These are phyloP conservation scores for Linderniella brevidens DNA, from an alignment of 257 asterid genomes.

Conservation along the genomic window DNA sequence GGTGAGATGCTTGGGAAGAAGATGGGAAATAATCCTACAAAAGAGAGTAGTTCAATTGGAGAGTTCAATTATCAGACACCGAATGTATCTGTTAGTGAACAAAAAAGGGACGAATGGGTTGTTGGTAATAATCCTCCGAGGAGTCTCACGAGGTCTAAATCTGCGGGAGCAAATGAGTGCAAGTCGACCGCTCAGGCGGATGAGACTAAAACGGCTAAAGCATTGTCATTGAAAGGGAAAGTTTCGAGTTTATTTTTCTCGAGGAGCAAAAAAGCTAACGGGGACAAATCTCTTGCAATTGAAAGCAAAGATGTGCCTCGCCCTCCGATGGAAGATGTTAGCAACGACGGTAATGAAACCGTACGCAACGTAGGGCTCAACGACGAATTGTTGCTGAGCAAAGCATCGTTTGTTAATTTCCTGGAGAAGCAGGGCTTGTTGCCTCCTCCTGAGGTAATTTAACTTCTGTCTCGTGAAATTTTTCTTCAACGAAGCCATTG, in stretches of 20 bases:
- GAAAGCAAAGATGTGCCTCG: constrained; percentile 21
- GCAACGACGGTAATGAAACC: too few relatives aligned
- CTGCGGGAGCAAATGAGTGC: constrained; percentile 27
- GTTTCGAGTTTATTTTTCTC: constrained; percentile 58
- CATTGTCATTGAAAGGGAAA: constrained; percentile 42
- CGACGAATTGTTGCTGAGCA: too few relatives aligned
- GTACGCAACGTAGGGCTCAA: too few relatives aligned
- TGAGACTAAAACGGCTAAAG: constrained; percentile 23
- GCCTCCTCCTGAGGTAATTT: constrained; percentile 38
- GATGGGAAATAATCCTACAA: constrained; percentile 16
- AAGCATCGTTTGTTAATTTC: constrained; percentile 11
- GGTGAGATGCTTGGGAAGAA: constrained; percentile 74
- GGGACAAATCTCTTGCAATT: constrained; percentile 19
- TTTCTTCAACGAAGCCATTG: not conserved
- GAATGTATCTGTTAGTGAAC: constrained; percentile 13
- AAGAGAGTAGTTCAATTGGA: constrained; percentile 13
- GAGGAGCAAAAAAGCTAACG: constrained; percentile 34
- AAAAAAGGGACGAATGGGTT: constrained; percentile 16
- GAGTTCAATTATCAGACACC: constrained; percentile 18
- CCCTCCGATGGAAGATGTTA: constrained; percentile 14
- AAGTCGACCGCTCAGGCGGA: constrained; percentile 21
- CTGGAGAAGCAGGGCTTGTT: constrained; percentile 14
- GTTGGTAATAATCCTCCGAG: constrained; percentile 35
- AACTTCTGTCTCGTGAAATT: not conserved
- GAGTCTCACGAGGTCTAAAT: constrained; percentile 52